Base-by-base conservation (phyloP, 345 rosid species). In the Populus tremula region DNA sequence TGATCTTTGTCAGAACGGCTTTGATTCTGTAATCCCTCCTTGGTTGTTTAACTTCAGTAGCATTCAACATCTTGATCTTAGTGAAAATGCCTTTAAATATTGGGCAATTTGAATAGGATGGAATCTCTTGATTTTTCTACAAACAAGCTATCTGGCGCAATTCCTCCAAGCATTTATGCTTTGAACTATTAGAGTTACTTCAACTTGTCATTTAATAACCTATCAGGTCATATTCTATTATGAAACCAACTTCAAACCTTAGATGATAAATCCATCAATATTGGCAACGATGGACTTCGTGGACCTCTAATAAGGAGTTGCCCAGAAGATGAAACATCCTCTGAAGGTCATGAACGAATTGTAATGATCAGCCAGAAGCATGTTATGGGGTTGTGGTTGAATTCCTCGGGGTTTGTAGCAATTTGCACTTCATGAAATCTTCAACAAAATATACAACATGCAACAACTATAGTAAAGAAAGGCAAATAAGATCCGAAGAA, bases 141-240 rank as follows among this genome's bases (percentile, higher is more conserved):
- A 69, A 89, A 86, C 56, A 0, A 62, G 0, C 71, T 89, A 9
- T 62, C 90, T 2, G 91, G 93, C 35, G 13, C 72, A 20, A 85
- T 91, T 80, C 93, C 90, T 9, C 67, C 71, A 69, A 81, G 83
- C 77, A 78, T 88, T 73, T 77, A 81, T n/a, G 69, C 76, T 20
- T 76, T 90, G 78, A 39, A 80, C 63, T 74, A 82, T 36, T 75
- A 90, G 68, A 72, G 71, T 0, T 0, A 72, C 39, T 63, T 91
- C 69, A 84, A 88, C 77, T 82, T 90, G 76, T 90, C 91, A 0
- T 84, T n/a, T 80, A 90, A 87, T 81, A 78, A 82, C 56, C 70
- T 87, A n/a, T 75, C 79, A 12, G 92, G 92, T 33, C 78, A 77
- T 6, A 89, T 88, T 6, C 96, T 91, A 2, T 2, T 0, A 0